Conservation (phyloP, 2,329 filamentous ascomycete species). For the Grosmannia serpens region DNA sequence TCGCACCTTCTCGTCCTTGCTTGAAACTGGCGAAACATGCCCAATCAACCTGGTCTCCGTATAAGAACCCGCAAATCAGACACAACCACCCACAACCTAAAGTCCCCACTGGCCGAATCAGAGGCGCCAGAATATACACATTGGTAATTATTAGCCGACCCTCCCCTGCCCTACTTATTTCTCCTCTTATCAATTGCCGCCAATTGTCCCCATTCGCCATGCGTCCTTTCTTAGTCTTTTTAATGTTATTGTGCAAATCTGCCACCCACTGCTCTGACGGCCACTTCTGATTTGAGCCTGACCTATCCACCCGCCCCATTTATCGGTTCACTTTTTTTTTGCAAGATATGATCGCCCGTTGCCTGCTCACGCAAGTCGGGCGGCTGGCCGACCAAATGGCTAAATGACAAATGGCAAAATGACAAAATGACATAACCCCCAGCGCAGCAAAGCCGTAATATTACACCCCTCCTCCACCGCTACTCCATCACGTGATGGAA, state of each 20-base stretch:
- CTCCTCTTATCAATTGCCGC: neutral
- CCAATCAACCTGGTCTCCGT: neutral
- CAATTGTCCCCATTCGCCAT: neutral
- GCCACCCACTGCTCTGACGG: neutral
- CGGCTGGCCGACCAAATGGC: neutral
- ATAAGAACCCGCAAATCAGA: neutral
- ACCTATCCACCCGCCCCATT: neutral
- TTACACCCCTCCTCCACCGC: neutral
- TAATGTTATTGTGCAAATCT: neutral
- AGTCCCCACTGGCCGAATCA: neutral
- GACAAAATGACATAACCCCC: too few relatives aligned
- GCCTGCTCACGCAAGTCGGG: neutral
- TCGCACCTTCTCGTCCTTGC: neutral
- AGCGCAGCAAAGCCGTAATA: too few relatives aligned
- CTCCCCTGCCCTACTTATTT: neutral
- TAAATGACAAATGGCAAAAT: too few relatives aligned
- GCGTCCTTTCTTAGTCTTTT: neutral
- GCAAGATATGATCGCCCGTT: too few relatives aligned
- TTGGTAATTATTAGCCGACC: neutral
- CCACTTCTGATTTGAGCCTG: too few relatives aligned
- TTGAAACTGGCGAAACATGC: neutral
- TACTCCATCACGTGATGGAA: neutral
- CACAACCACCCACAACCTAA: neutral
- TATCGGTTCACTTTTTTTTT: neutral
- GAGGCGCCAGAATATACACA: neutral